These are phyloP conservation scores for Schizophyllum commune DNA, from an alignment of 1,284 basidiomycete genomes.

Conservation along the genomic window DNA sequence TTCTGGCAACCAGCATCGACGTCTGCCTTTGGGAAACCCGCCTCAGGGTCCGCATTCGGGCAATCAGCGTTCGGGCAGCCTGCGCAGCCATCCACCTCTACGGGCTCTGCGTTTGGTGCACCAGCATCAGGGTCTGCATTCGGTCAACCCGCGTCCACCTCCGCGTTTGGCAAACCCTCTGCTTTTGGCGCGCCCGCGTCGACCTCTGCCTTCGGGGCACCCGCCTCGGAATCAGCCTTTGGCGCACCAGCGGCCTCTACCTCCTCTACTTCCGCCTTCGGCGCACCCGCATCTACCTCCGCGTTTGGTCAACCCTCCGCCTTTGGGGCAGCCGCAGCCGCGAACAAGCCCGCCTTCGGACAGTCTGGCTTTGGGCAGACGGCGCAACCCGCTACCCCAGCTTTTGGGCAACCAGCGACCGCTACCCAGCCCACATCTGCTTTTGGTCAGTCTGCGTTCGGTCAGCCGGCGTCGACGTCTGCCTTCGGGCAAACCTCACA, in stretches of 20 bases:
- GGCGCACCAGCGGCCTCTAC: slow-evolving; percentile 15
- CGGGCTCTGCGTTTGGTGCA: background rate
- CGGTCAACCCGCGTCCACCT: slow-evolving; percentile 9
- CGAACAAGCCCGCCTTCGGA: background rate
- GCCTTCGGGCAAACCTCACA: slow-evolving; percentile 34
- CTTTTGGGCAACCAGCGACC: slow-evolving; percentile 33
- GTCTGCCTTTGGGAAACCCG: background rate
- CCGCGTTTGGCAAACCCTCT: slow-evolving; percentile 6
- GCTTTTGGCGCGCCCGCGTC: slow-evolving; percentile 3
- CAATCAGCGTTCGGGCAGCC: slow-evolving; percentile 7
- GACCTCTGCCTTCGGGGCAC: slow-evolving; percentile 15
- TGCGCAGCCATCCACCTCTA: slow-evolving; percentile 8
- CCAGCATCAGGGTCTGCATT: slow-evolving; percentile 10
- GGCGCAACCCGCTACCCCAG: slow-evolving; percentile 13
- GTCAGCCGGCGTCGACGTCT: slow-evolving; percentile 27
- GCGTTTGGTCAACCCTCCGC: slow-evolving; percentile 4
- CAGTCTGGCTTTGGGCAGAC: slow-evolving; percentile 8
- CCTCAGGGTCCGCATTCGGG: slow-evolving; percentile 12
- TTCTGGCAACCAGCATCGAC: slow-evolving; percentile 9
- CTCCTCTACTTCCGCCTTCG: slow-evolving; percentile 18
- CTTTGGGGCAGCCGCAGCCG: background rate
- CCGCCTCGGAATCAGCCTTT: slow-evolving; percentile 21
- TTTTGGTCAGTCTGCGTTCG: slow-evolving; percentile 34
- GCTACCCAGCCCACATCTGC: slow-evolving; percentile 27
- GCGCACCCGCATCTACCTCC: slow-evolving; percentile 22